Conservation (phyloP, 768 basidiomycete genomes). For the Clitopilus passeckerianus region DNA sequence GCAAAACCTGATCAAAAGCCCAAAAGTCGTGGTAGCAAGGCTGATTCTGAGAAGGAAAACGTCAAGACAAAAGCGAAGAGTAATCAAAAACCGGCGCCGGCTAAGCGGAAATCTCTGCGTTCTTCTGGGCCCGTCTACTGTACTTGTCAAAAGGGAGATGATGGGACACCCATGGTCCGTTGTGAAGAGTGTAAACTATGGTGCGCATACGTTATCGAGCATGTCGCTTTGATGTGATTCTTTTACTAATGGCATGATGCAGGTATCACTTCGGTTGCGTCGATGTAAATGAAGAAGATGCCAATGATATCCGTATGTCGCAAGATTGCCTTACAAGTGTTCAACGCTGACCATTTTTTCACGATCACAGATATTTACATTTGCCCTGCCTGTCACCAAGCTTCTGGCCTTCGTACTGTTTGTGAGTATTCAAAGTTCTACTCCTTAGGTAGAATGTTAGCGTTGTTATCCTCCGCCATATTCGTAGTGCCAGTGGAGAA, state of each 20-base stretch:
- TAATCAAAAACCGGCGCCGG: constrained; percentile 2
- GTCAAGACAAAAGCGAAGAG: constrained; percentile 13
- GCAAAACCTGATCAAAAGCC: constrained; percentile 9
- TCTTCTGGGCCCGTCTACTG: constrained; percentile 37
- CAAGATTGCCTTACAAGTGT: background rate
- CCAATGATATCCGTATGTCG: constrained; percentile 76
- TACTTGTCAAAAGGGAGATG: constrained; percentile 63
- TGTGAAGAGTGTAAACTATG: constrained; percentile 72
- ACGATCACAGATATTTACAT: constrained; percentile 48
- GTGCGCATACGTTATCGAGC: constrained; percentile 24
- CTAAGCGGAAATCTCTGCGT: constrained; percentile 6
- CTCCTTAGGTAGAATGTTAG: constrained; percentile 24
- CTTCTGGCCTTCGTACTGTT: constrained; percentile 60
- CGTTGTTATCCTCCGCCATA: constrained; percentile 20
- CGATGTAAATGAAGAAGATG: constrained; percentile 51
- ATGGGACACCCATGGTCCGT: constrained; percentile 76
- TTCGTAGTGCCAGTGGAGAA: constrained; percentile 26
- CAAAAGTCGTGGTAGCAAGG: constrained; percentile 9
- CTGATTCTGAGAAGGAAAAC: constrained; percentile 20
- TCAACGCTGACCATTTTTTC: constrained; percentile 4
- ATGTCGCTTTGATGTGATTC: background rate
- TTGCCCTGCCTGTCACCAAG: constrained; percentile 47
- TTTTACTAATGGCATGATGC: constrained; percentile 2
- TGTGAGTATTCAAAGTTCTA: constrained; percentile 61
- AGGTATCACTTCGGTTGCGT: constrained; percentile 87